Percentiles rank a stretch among this genome's conserved stretches.
Conservation (phyloP, 2,329 filamentous ascomycete genomes). For the Botrytis galanthina region DNA sequence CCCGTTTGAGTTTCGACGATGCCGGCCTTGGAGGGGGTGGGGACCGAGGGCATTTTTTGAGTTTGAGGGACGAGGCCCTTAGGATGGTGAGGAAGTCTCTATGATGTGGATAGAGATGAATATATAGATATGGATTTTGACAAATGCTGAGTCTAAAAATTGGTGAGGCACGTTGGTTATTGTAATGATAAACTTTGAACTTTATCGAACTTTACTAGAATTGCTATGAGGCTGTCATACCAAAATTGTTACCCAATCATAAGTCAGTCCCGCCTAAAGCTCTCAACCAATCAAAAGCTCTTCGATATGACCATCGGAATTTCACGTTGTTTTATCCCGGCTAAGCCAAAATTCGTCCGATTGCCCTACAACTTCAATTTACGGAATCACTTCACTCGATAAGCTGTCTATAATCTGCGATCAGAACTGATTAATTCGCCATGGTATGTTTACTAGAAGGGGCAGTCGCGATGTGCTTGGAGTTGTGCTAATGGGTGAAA, state of each 20-base stretch:
- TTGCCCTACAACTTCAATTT: constrained; percentile 14
- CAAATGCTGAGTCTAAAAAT: background rate
- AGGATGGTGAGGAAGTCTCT: background rate
- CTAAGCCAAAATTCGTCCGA: constrained; percentile 18
- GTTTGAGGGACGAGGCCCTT: background rate
- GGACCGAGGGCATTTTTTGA: constrained; percentile 40
- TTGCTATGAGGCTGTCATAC: background rate
- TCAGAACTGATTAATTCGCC: constrained; percentile 4
- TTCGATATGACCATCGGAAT: constrained; percentile 19
- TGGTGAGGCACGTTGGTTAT: too few species aligned
- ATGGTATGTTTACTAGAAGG: constrained; percentile 8
- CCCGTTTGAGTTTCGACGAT: constrained; percentile 75
- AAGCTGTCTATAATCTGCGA: constrained; percentile 16
- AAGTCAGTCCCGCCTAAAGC: background rate
- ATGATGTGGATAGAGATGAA: background rate
- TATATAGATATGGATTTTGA: background rate
- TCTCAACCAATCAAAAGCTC: constrained; percentile 9
- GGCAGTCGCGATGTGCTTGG: too few species aligned
- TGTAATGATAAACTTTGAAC: background rate
- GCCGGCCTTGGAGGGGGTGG: constrained; percentile 58
- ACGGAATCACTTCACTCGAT: constrained; percentile 14
- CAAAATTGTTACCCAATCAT: background rate
- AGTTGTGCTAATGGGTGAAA: constrained; percentile 3
- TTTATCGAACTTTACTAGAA: background rate
- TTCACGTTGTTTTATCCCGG: constrained; percentile 18